Conservation (phyloP, 2,329 filamentous ascomycete species). For the Mariannaea elegans region DNA sequence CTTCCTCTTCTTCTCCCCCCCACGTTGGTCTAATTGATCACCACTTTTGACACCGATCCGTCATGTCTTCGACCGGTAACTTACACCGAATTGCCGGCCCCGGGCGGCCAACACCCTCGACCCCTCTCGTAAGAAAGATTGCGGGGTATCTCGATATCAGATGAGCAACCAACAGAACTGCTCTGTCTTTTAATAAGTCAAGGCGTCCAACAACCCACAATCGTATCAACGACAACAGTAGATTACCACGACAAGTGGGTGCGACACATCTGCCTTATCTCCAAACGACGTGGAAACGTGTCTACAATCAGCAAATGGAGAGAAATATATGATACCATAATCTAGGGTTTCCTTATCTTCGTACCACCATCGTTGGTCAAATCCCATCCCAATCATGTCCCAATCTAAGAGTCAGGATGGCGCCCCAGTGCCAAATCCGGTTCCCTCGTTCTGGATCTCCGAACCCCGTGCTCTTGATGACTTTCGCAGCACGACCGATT, state of each 20-base stretch:
- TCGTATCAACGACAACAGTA: too few species aligned
- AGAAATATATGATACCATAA: not conserved
- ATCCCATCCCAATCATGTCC: conserved; percentile 3
- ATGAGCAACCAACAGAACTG: too few species aligned
- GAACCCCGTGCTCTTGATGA: conserved; percentile 14
- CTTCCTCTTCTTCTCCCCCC: not conserved
- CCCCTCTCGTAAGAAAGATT: not conserved
- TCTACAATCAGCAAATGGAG: not conserved
- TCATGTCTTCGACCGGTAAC: not conserved
- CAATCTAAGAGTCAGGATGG: not conserved
- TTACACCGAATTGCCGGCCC: not conserved
- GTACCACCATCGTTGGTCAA: not conserved
- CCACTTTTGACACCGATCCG: not conserved
- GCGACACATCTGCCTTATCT: not conserved
- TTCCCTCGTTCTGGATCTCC: conserved; percentile 24
- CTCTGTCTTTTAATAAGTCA: too few species aligned
- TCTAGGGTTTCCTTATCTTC: not conserved
- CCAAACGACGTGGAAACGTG: too few species aligned
- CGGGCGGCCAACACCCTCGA: not conserved
- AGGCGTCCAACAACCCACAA: too few species aligned
- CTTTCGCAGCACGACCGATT: conserved; percentile 17
- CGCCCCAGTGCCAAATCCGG: conserved; percentile 18
- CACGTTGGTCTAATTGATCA: not conserved
- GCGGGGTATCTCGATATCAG: conserved; percentile 1
- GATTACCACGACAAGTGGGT: not conserved